phyloP scores from a whole-genome alignment of 2,329 filamentous ascomycete species.

The Stachybotrys echinatus region DNA sequence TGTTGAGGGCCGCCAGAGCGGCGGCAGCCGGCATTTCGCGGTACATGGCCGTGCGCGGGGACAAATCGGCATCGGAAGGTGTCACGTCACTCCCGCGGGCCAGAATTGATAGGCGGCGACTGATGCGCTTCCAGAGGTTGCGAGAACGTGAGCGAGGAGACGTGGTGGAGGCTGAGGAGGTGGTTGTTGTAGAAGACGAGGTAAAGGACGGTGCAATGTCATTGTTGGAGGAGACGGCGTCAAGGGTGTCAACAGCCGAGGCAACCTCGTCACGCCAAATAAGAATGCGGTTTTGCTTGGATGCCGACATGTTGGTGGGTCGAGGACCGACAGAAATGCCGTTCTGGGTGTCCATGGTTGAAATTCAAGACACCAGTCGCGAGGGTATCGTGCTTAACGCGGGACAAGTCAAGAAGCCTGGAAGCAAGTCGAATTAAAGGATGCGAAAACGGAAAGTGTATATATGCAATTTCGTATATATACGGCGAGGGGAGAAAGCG shows the following conservation, averaged over 20 bases:
- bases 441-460: no score
- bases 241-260: constrained; percentile 19
- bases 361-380: neutral
- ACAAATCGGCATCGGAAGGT: constrained; percentile 8
- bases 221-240: constrained; percentile 24
- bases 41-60: constrained; percentile 31
- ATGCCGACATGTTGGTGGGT: constrained; percentile 20
- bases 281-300: constrained; percentile 37
- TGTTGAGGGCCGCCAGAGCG: neutral
- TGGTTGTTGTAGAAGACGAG: constrained; percentile 24
- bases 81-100: constrained; percentile 14
- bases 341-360: constrained; percentile 1
- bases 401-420: neutral
- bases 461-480: no score
- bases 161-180: constrained; percentile 16
- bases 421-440: no score
- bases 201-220: constrained; percentile 21
- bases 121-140: constrained; percentile 20
- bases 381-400: neutral
- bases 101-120: constrained; percentile 16
- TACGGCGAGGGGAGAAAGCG: no score
- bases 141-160: constrained; percentile 11
- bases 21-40: constrained; percentile 12
- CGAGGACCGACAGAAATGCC: constrained; percentile 3
- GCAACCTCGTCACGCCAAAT: constrained; percentile 47